These are phyloP conservation scores for Microsporum audouinii DNA, from an alignment of 2,329 filamentous ascomycete species.

Conservation along the genomic window DNA sequence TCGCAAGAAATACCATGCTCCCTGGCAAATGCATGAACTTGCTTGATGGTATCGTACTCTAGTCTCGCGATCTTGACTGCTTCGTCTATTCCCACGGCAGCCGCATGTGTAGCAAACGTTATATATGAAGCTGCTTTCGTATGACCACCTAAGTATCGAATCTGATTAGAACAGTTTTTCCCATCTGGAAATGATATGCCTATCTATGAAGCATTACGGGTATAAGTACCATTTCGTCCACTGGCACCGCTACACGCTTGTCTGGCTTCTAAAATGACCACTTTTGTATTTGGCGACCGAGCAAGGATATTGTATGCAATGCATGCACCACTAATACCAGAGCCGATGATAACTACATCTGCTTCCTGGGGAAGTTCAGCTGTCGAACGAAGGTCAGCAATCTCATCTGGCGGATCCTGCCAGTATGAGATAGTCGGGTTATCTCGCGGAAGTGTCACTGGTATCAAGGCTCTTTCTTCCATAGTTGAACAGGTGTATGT, in stretches of 20 bases:
- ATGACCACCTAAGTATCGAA: slow-evolving; percentile 29
- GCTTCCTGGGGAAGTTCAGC: slow-evolving; percentile 18
- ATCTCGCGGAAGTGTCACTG: slow-evolving; percentile 16
- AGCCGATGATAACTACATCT: slow-evolving; percentile 30
- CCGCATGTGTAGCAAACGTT: slow-evolving; percentile 40
- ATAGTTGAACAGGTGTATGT: slow-evolving; percentile 4
- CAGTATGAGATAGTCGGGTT: slow-evolving; percentile 23
- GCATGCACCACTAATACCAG: slow-evolving; percentile 29
- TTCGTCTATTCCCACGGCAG: slow-evolving; percentile 36
- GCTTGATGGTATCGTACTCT: slow-evolving; percentile 43
- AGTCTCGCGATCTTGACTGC: slow-evolving; percentile 43
- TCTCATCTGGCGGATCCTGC: slow-evolving; percentile 26
- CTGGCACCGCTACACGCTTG: slow-evolving; percentile 15
- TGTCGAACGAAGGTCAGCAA: slow-evolving; percentile 18
- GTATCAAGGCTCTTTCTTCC: slow-evolving; percentile 13
- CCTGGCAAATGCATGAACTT: slow-evolving; percentile 44
- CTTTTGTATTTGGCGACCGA: slow-evolving; percentile 14
- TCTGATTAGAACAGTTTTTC: neutral
- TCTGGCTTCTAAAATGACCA: slow-evolving; percentile 34
- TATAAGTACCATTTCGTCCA: slow-evolving; percentile 12
- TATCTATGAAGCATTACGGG: neutral
- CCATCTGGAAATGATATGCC: neutral
- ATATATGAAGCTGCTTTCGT: slow-evolving; percentile 43
- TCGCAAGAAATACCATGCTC: slow-evolving; percentile 42
- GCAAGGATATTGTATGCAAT: slow-evolving; percentile 24